These are phyloP conservation scores for Plasmopara muralis DNA, from an alignment of 352 stramenopile genomes.

Conservation along the genomic window DNA sequence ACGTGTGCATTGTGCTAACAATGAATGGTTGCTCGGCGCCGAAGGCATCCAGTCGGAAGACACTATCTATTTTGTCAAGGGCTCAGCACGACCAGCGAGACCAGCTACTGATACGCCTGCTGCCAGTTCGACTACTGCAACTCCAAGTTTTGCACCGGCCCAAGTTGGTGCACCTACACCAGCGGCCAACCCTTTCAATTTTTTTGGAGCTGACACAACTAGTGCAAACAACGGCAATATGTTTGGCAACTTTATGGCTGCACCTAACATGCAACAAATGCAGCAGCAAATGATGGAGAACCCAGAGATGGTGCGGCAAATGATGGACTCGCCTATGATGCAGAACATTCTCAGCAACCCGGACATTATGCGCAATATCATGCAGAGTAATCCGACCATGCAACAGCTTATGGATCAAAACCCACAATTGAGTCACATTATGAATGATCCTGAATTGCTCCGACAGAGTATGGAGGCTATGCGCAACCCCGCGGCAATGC, in stretches of 20 bases:
- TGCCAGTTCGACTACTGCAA: slow-evolving; percentile 6
- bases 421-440: slow-evolving; percentile 92
- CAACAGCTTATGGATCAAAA: slow-evolving; percentile 93
- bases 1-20: background rate
- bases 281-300: slow-evolving; percentile 88
- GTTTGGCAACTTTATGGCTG: slow-evolving; percentile 49
- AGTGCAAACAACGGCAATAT: slow-evolving; percentile 31
- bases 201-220: slow-evolving; percentile 19
- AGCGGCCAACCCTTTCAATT: slow-evolving; percentile 43
- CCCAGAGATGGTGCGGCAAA: slow-evolving; percentile 81
- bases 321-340: slow-evolving; percentile 89
- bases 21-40: background rate
- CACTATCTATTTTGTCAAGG: slow-evolving; percentile 84
- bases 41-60: slow-evolving; percentile 69
- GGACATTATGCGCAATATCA: slow-evolving; percentile 92
- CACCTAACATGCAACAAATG: slow-evolving; percentile 66
- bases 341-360: slow-evolving; percentile 93
- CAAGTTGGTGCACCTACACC: slow-evolving; percentile 11
- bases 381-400: slow-evolving; percentile 95
- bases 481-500: slow-evolving; percentile 93
- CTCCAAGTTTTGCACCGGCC: slow-evolving; percentile 15
- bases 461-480: slow-evolving; percentile 95
- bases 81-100: slow-evolving; percentile 29
- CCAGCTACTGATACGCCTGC: slow-evolving; percentile 15
- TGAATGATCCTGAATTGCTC: slow-evolving; percentile 94